These are phyloP conservation scores for Carex myosuroides DNA, from an alignment of 176 grass and related monocot genomes.

Conservation along the genomic window DNA sequence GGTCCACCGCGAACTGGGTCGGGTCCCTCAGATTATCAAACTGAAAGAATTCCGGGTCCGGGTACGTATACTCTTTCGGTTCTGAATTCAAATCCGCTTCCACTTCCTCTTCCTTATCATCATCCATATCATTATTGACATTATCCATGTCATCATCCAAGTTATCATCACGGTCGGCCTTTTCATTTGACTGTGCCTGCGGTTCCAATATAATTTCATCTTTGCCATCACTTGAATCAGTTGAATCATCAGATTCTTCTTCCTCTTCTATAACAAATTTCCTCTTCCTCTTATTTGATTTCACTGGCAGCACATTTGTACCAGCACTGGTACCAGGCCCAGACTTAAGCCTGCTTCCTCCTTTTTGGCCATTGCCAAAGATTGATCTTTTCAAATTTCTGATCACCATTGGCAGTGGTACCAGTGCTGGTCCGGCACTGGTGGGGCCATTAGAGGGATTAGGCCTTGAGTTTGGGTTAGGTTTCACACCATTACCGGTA, in stretches of 20 bases:
- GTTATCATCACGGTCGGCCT: constrained; percentile 33
- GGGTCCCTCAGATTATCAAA: constrained; percentile 44
- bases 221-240: constrained; percentile 37
- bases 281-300: constrained; percentile 52
- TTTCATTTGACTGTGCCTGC: constrained; percentile 27
- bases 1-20: constrained; percentile 51
- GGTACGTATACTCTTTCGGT: constrained; percentile 31
- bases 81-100: not conserved
- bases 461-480: constrained; percentile 29
- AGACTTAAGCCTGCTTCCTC: not conserved
- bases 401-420: no score
- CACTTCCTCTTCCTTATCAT: not conserved
- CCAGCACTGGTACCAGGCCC: not conserved
- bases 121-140: constrained; percentile 15
- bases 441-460: constrained; percentile 24
- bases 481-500: constrained; percentile 28
- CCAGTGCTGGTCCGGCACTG: not conserved
- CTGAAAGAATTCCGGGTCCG: constrained; percentile 74
- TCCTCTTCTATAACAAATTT: constrained; percentile 41
- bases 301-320: constrained; percentile 32
- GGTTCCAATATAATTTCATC: constrained; percentile 23
- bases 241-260: constrained; percentile 38
- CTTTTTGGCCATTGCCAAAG: no score
- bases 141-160: constrained; percentile 19
- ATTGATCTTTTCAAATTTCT: no score